These are phyloP conservation scores for Phytopythium helicoides DNA, from an alignment of 352 stramenopile genomes.

Conservation along the genomic window DNA sequence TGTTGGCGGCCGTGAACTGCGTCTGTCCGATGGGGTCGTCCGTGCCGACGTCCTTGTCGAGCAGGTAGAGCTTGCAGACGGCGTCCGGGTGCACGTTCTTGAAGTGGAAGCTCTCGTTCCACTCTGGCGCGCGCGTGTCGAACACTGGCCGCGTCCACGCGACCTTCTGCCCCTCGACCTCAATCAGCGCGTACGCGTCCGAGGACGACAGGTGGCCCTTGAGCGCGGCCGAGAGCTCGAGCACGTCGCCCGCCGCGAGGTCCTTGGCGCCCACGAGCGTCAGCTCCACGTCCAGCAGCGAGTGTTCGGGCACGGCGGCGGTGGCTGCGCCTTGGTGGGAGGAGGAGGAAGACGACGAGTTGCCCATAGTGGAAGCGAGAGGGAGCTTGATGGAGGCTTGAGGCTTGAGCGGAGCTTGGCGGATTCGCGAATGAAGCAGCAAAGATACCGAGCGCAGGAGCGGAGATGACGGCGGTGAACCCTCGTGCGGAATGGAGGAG, in stretches of 20 bases:
- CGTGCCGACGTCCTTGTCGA: conserved; percentile 30
- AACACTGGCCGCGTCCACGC: conserved; percentile 30
- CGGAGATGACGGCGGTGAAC: no score
- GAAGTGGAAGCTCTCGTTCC: conserved; percentile 39
- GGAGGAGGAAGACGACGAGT: conserved; percentile 22
- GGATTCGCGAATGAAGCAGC: no score
- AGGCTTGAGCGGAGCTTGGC: no score
- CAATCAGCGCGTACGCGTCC: conserved; percentile 36
- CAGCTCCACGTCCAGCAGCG: conserved; percentile 30
- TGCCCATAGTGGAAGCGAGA: conserved; percentile 16
- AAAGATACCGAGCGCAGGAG: no score
- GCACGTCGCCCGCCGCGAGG: conserved; percentile 28
- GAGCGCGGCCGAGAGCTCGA: conserved; percentile 22
- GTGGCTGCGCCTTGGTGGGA: conserved; percentile 13
- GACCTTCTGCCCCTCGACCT: conserved; percentile 28
- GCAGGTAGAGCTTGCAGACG: conserved; percentile 26
- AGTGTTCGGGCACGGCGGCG: conserved; percentile 10
- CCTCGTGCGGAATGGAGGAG: no score
- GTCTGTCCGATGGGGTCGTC: conserved; percentile 34
- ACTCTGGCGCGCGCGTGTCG: conserved; percentile 20
- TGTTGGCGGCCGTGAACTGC: conserved; percentile 27
- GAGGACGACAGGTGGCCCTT: conserved; percentile 28
- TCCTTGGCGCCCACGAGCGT: conserved; percentile 30
- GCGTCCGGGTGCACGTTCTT: conserved; percentile 25
- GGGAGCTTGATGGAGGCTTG: no score